phyloP scores from a whole-genome alignment of 1,139 yeast species.

The Pichia sp. region DNA sequence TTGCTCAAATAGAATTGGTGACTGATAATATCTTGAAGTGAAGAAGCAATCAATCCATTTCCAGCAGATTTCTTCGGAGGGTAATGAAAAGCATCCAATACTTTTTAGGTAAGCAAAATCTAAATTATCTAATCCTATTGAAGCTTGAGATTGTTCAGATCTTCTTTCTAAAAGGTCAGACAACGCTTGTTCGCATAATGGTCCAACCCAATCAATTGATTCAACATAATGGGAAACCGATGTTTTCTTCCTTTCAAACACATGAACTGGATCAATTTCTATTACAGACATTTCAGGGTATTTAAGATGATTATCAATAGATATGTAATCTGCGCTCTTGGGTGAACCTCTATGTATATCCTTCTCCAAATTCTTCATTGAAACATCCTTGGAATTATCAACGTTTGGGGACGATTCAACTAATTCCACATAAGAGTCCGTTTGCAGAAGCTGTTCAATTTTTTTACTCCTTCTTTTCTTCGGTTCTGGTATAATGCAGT shows the following conservation, averaged over 20 bases:
- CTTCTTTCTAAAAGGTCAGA: conserved; percentile 22
- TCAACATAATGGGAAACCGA: conserved; percentile 12
- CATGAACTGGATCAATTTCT: conserved; percentile 13
- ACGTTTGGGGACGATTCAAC: neutral
- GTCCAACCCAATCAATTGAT: conserved; percentile 14
- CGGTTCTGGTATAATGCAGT: conserved; percentile 40
- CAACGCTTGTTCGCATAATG: conserved; percentile 14
- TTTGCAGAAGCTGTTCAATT: conserved; percentile 13
- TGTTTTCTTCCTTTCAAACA: conserved; percentile 12
- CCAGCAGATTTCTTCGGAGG: conserved; percentile 49
- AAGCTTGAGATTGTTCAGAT: conserved; percentile 17
- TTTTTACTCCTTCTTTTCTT: conserved; percentile 19
- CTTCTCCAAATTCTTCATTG: no score
- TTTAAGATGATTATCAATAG: neutral
- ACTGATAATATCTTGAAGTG: conserved; percentile 41
- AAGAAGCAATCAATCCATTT: conserved; percentile 59
- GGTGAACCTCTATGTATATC: no score
- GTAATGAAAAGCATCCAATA: conserved; percentile 66
- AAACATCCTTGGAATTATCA: no score
- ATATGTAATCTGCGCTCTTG: no score
- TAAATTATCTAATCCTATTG: conserved; percentile 43
- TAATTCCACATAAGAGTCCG: conserved; percentile 4
- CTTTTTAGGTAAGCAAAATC: conserved; percentile 61
- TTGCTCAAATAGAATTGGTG: conserved; percentile 56
- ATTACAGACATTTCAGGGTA: conserved; percentile 16